Conservation (phyloP, 345 rosid genomes). For the Eucalyptus pumila region DNA sequence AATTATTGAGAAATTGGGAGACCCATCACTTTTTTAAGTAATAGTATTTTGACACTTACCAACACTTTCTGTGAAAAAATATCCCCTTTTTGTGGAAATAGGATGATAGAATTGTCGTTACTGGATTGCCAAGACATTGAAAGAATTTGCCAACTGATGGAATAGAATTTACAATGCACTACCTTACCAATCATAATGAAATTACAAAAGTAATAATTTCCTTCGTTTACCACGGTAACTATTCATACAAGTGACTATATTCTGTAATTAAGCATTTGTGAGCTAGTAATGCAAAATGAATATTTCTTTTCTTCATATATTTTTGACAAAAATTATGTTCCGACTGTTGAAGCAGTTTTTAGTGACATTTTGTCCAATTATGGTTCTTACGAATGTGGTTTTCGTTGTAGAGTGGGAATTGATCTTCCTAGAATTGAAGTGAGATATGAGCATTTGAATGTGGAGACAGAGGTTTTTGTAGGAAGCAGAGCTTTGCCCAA, state of each 20-base stretch:
- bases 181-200: background rate
- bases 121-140: background rate
- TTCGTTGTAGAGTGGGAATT: constrained; percentile 33
- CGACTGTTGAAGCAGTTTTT: background rate
- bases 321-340: background rate
- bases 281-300: background rate
- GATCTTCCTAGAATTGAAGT: constrained; percentile 48
- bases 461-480: constrained; percentile 45
- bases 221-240: background rate
- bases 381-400: background rate
- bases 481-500: constrained; percentile 70
- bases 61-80: background rate
- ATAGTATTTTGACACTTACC: background rate
- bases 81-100: background rate
- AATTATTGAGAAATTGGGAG: background rate
- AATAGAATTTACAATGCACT: background rate
- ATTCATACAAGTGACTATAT: background rate
- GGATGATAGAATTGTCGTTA: background rate
- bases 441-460: constrained; percentile 28
- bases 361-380: background rate
- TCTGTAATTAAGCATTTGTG: background rate
- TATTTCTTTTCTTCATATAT: background rate
- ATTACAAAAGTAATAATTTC: background rate
- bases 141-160: background rate
- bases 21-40: background rate